A percentile compares a stretch with the other conserved stretches of the same genome.
Evolutionary conservation across 1,284 basidiomycete genomes (phyloP).

Genomic region (Pyrrhoderma noxium): DNA sequence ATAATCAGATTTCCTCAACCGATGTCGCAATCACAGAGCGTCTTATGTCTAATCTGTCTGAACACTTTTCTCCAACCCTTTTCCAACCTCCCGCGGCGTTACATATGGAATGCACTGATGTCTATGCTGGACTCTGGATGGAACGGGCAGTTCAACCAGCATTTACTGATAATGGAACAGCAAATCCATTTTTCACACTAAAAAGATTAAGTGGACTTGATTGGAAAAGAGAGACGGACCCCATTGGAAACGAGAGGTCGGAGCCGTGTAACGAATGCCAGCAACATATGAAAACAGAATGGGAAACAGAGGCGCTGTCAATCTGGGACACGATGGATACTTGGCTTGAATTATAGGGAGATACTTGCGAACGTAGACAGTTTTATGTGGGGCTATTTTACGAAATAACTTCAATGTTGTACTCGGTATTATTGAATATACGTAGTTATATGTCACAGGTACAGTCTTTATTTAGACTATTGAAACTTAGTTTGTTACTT

Average conservation of each 20-base stretch:
- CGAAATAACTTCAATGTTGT: too few species aligned
- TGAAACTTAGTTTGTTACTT: too few species aligned
- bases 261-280: conserved; percentile 44
- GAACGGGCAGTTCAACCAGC: conserved; percentile 55
- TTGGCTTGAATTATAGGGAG: conserved; percentile 32
- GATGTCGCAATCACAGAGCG: conserved; percentile 14
- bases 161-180: conserved; percentile 48
- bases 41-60: conserved; percentile 36
- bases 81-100: conserved; percentile 60
- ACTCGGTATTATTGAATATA: too few species aligned
- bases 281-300: conserved; percentile 53
- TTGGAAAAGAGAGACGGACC: conserved; percentile 37
- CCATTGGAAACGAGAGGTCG: background rate
- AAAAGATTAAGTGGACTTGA: conserved; percentile 47
- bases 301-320: conserved; percentile 49
- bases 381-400: too few species aligned
- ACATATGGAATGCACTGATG: conserved; percentile 66
- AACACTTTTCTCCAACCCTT: conserved; percentile 60
- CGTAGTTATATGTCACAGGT: too few species aligned
- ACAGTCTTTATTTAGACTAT: too few species aligned
- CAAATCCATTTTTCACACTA: conserved; percentile 61
- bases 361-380: too few species aligned
- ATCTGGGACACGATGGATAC: conserved; percentile 55
- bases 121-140: conserved; percentile 66
- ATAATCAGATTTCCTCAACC: conserved; percentile 5